Conservation (phyloP, 352 stramenopile species). For the Phytopythium aichiense region DNA sequence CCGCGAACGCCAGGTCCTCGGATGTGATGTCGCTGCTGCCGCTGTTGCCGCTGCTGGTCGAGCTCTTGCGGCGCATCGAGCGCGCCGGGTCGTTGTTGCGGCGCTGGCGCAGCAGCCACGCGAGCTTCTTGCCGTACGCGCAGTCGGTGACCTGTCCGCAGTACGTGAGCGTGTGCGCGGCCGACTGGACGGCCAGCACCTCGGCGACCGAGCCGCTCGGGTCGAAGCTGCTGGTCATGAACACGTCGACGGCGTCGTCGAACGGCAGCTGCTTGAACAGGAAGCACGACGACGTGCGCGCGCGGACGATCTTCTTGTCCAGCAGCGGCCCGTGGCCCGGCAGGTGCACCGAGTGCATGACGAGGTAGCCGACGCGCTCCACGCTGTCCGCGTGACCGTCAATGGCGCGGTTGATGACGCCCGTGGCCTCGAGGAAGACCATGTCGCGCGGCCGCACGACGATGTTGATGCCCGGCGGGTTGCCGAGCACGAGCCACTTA, state of each 20-base stretch:
- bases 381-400: slow-evolving; percentile 15
- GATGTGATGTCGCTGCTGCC: slow-evolving; percentile 12
- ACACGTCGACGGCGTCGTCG: slow-evolving; percentile 34
- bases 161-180: slow-evolving; percentile 29
- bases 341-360: slow-evolving; percentile 47
- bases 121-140: slow-evolving; percentile 52
- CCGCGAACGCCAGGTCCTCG: slow-evolving; percentile 5
- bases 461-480: slow-evolving; percentile 21
- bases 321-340: slow-evolving; percentile 25
- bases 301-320: slow-evolving; percentile 30
- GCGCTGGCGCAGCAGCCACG: slow-evolving; percentile 32
- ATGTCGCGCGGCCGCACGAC: slow-evolving; percentile 40
- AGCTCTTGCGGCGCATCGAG: not conserved
- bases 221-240: slow-evolving; percentile 45
- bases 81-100: slow-evolving; percentile 7
- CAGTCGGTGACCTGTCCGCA: slow-evolving; percentile 28
- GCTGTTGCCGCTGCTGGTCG: slow-evolving; percentile 2
- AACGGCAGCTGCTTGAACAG: slow-evolving; percentile 30
- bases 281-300: slow-evolving; percentile 30
- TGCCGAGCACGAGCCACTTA: slow-evolving; percentile 38
- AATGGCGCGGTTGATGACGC: slow-evolving; percentile 24
- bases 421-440: slow-evolving; percentile 35
- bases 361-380: slow-evolving; percentile 45
- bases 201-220: slow-evolving; percentile 28
- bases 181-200: slow-evolving; percentile 25